These are phyloP conservation scores for Fragilaria crotonensis DNA, from an alignment of 108 stramenopile species.

Conservation along the genomic window DNA sequence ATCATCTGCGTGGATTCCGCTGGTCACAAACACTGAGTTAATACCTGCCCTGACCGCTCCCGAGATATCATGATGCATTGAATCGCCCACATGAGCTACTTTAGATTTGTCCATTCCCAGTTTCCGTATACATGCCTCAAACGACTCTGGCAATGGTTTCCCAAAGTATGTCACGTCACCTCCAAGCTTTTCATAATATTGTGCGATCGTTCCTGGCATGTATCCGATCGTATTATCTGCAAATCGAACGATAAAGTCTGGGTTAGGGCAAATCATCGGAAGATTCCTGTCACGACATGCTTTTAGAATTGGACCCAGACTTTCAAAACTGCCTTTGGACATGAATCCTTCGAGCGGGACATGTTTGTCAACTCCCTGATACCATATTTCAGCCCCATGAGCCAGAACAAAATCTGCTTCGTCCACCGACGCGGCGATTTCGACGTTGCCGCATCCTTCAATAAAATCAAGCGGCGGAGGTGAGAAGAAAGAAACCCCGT, in stretches of 20 bases:
- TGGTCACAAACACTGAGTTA: constrained; percentile 55
- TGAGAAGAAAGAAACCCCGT: constrained; percentile 38
- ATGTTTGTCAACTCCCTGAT: too few species aligned
- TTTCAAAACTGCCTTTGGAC: too few species aligned
- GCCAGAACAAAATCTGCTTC: constrained; percentile 71
- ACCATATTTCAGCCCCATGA: constrained; percentile 62
- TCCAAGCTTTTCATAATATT: constrained; percentile 44
- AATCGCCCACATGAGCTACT: constrained; percentile 82
- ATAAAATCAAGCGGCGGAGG: constrained; percentile 43
- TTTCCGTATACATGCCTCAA: constrained; percentile 45
- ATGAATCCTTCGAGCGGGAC: constrained; percentile 17
- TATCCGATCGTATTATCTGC: constrained; percentile 39
- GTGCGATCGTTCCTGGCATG: constrained; percentile 76
- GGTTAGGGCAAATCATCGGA: constrained; percentile 78
- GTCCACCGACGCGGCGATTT: constrained; percentile 29
- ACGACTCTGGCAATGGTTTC: constrained; percentile 62
- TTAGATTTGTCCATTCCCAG: constrained; percentile 19
- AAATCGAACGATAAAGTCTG: constrained; percentile 56
- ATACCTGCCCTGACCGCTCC: constrained; percentile 70
- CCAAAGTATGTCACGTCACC: constrained; percentile 56
- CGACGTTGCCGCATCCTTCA: constrained; percentile 44
- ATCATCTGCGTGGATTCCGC: constrained; percentile 62
- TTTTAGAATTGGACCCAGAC: constrained; percentile 39
- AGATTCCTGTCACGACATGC: constrained; percentile 29
- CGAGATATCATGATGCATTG: constrained; percentile 82